Evolutionary conservation across 371 early-diverging fungal genomes (phyloP), one percentile per base, ranked within the genome.

Genomic region (Coemansia sp.): DNA sequence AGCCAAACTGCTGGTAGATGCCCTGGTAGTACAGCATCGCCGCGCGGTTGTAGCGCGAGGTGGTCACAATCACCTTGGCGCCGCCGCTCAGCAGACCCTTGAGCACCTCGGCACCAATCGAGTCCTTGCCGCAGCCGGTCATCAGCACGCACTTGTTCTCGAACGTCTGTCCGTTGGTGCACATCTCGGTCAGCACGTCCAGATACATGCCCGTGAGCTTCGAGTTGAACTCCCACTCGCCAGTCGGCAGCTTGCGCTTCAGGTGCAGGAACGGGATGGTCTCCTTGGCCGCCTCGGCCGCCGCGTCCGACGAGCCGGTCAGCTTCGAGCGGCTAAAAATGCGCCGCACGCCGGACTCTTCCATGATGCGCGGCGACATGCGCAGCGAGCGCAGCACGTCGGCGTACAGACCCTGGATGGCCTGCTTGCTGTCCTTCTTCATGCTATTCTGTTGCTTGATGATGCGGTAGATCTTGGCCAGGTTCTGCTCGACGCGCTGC

Each of bases 81-180:
- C 97, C 95, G 76, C 95, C 95, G 35, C 91, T 86, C 61, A 97
- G 79, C 55, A 94, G 83, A 48, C 93, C 93, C 85, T 94, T 92
- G 77, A 97, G 83, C 40, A 97, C 81, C 74, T 93, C 92, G 39
- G 92, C 85, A 71, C 97, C 95, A 77, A 97, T 97, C 7, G 95
- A 95, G 75, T 87, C 94, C 77, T 86, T 88, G 69, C 96, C 95
- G 65, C 93, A 93, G 67, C 95, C 95, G 39, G 95, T 97, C 74
- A 95, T 82, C 54, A 97, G 83, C 40, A 88, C 94, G 72, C 83
- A 86, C 79, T 90, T 90, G 78, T 87, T 81, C 79, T 88, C 88
- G 72, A 92, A 94, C 20, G 94, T 85, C 60, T 92, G 82, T 71
- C 95, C 97, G 50, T 89, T 84, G 38, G 80, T 80, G 62, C 93